Evolutionary conservation across 2,329 filamentous ascomycete species (phyloP).

Genomic region (Pestalotiopsis sp.): DNA sequence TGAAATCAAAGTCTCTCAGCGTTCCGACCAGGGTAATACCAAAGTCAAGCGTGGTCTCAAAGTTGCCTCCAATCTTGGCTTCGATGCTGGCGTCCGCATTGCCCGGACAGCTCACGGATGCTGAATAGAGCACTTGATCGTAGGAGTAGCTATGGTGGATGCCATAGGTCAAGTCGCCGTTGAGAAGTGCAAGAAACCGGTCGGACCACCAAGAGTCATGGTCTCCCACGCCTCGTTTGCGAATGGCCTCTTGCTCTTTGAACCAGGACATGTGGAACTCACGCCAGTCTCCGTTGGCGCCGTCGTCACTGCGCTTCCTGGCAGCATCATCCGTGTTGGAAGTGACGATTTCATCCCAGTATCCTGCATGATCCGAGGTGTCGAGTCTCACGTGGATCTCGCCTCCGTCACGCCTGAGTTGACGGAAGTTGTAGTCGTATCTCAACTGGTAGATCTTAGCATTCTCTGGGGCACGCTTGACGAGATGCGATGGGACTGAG

Average conservation of each 20-base stretch:
- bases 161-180: background rate
- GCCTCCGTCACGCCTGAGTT: background rate
- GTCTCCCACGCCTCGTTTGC: background rate
- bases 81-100: background rate
- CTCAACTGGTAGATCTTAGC: background rate
- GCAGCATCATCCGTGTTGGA: background rate
- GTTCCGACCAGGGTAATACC: background rate
- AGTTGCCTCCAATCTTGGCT: background rate
- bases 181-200: background rate
- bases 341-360: background rate
- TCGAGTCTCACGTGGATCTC: background rate
- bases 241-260: background rate
- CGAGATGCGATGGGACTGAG: background rate
- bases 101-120: background rate
- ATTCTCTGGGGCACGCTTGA: background rate
- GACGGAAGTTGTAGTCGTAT: background rate
- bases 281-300: background rate
- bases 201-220: background rate
- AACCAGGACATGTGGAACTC: background rate
- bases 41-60: background rate
- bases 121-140: background rate
- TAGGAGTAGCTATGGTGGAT: background rate
- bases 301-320: background rate
- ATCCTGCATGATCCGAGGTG: background rate
- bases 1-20: background rate